Percentiles rank a stretch among this genome's conserved stretches.
Evolutionary conservation across 2,329 filamentous ascomycete genomes (phyloP).

Genomic region (Verruconis gallopava): DNA sequence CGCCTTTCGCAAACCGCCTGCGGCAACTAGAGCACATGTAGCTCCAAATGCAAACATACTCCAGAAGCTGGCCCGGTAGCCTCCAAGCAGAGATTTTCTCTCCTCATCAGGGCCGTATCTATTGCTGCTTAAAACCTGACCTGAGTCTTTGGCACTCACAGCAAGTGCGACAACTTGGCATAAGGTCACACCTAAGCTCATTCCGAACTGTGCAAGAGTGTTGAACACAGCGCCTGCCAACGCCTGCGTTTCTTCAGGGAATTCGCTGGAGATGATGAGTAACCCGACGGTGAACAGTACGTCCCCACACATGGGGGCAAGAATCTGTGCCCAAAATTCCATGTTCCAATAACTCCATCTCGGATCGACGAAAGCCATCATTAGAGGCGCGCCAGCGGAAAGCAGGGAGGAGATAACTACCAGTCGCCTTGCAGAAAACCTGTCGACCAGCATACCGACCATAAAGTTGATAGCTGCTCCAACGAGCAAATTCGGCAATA

Average conservation of each 20-base stretch:
- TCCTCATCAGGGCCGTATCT: slow-evolving; percentile 20
- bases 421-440: slow-evolving; percentile 30
- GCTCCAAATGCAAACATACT: slow-evolving; percentile 25
- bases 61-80: slow-evolving; percentile 32
- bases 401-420: slow-evolving; percentile 26
- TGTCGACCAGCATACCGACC: slow-evolving; percentile 34
- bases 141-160: neutral
- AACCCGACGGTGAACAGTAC: slow-evolving; percentile 31
- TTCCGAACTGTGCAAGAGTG: slow-evolving; percentile 30
- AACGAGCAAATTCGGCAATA: slow-evolving; percentile 28
- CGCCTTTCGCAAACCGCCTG: slow-evolving; percentile 29
- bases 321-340: slow-evolving; percentile 30
- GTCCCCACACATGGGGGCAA: slow-evolving; percentile 33
- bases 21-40: slow-evolving; percentile 20
- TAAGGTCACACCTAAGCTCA: slow-evolving; percentile 26
- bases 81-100: slow-evolving; percentile 23
- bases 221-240: slow-evolving; percentile 35
- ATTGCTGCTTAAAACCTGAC: neutral
- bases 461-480: slow-evolving; percentile 30
- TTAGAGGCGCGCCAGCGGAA: slow-evolving; percentile 26
- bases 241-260: slow-evolving; percentile 28
- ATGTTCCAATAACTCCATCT: slow-evolving; percentile 35
- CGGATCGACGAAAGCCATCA: slow-evolving; percentile 34
- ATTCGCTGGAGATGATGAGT: slow-evolving; percentile 29
- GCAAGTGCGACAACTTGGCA: slow-evolving; percentile 24